phyloP scores from a whole-genome alignment of 768 basidiomycete genomes.

The Collybia mongolica region DNA sequence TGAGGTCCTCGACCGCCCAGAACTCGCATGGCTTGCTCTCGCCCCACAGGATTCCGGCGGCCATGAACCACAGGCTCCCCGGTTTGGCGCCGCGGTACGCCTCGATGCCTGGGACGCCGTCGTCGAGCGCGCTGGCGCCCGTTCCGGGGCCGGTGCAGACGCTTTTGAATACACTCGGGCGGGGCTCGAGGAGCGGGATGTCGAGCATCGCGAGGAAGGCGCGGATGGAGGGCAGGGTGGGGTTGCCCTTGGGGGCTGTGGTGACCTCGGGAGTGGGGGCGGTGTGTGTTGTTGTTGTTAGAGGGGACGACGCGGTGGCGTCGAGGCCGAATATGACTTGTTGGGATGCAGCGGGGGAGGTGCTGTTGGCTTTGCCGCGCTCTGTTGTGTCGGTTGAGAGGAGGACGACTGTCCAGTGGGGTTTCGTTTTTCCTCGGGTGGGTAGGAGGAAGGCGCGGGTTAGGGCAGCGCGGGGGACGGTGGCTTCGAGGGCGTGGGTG shows the following conservation, averaged over 20 bases:
- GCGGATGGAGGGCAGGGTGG: conserved; percentile 49
- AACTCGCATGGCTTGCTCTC: conserved; percentile 79
- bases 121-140: conserved; percentile 32
- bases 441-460: conserved; percentile 70
- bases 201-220: conserved; percentile 50
- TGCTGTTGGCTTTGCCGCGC: conserved; percentile 30
- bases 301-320: conserved; percentile 43
- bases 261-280: conserved; percentile 22
- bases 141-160: conserved; percentile 36
- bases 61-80: conserved; percentile 72
- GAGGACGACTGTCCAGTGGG: conserved; percentile 72
- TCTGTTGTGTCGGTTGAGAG: conserved; percentile 55
- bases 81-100: conserved; percentile 72
- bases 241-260: conserved; percentile 46
- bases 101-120: conserved; percentile 60
- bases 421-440: conserved; percentile 68
- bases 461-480: conserved; percentile 47
- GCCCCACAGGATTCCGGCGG: conserved; percentile 68
- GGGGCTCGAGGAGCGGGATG: conserved; percentile 45
- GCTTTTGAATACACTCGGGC: conserved; percentile 53
- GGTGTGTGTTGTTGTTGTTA: conserved; percentile 41
- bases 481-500: conserved; percentile 47
- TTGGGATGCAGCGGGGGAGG: conserved; percentile 26
- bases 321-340: conserved; percentile 76
- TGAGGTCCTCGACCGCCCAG: conserved; percentile 63